A percentile compares a stretch with the other conserved stretches of the same genome.
Evolutionary conservation across 2,329 filamentous ascomycete genomes (phyloP).

Genomic region (Arthroderma uncinatum): DNA sequence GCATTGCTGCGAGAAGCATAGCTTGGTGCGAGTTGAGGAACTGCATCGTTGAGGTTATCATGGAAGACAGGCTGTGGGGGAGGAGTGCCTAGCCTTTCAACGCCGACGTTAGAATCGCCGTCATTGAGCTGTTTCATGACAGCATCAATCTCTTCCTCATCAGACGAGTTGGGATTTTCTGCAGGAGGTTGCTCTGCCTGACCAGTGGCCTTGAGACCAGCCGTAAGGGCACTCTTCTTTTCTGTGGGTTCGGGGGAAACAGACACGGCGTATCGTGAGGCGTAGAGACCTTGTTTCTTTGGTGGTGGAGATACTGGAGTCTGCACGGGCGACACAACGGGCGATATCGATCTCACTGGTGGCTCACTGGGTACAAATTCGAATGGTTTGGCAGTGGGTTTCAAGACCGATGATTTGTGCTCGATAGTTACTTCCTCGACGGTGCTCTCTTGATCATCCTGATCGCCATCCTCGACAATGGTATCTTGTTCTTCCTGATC

Average conservation of each 20-base stretch:
- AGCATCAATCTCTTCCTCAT: constrained; percentile 67
- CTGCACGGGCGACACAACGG: constrained; percentile 12
- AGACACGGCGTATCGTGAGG: constrained; percentile 27
- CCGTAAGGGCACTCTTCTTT: constrained; percentile 9
- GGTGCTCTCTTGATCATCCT: not conserved
- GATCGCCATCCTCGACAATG: not conserved
- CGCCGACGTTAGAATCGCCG: constrained; percentile 59
- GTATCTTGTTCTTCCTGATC: constrained; percentile 2
- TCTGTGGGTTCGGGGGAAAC: constrained; percentile 20
- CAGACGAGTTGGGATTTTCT: constrained; percentile 23
- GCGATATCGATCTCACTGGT: constrained; percentile 16
- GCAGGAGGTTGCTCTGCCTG: constrained; percentile 12
- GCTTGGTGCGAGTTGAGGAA: constrained; percentile 11
- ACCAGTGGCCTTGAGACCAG: not conserved
- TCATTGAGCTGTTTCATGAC: constrained; percentile 79
- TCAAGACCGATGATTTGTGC: constrained; percentile 2
- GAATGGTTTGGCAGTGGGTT: constrained; percentile 51
- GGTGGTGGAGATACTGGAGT: constrained; percentile 12
- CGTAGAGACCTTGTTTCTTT: constrained; percentile 23
- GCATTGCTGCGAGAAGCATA: constrained; percentile 51
- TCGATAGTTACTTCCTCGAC: not conserved
- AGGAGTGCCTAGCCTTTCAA: constrained; percentile 48
- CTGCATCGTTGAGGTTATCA: constrained; percentile 5
- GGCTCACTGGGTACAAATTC: constrained; percentile 32
- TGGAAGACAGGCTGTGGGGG: constrained; percentile 10